Percentiles rank a stretch among this genome's conserved stretches.
These are phyloP conservation scores for Tubosaeta sp. DNA, from an alignment of 768 basidiomycete genomes.

Conservation along the genomic window DNA sequence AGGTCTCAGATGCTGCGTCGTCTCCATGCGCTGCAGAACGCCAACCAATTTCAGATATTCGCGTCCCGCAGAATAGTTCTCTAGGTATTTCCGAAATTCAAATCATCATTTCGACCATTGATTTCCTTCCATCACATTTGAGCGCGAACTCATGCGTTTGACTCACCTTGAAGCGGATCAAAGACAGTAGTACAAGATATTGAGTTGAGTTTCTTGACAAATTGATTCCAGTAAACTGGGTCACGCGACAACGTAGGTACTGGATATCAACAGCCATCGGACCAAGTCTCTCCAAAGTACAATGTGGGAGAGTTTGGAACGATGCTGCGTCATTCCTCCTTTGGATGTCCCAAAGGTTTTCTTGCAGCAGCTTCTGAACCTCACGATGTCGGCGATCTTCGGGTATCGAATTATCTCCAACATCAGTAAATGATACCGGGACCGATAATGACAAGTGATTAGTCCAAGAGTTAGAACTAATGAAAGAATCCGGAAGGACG, in stretches of 20 bases:
- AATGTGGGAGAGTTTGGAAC: slow-evolving; percentile 62
- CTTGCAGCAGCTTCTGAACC: slow-evolving; percentile 46
- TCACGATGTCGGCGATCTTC: slow-evolving; percentile 35
- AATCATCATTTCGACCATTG: too few relatives aligned
- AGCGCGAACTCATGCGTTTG: too few relatives aligned
- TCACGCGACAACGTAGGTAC: background rate
- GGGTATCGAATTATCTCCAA: slow-evolving; percentile 23
- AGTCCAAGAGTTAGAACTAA: slow-evolving; percentile 69
- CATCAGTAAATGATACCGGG: slow-evolving; percentile 40
- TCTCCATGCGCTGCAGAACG: too few relatives aligned
- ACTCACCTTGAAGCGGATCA: too few relatives aligned
- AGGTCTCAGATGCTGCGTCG: too few relatives aligned
- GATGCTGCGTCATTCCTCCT: slow-evolving; percentile 78
- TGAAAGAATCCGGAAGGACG: slow-evolving; percentile 65
- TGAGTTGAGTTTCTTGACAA: slow-evolving; percentile 66
- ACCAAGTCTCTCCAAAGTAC: slow-evolving; percentile 54
- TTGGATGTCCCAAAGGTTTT: slow-evolving; percentile 66
- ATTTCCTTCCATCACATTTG: too few relatives aligned
- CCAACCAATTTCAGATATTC: too few relatives aligned
- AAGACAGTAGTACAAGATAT: slow-evolving; percentile 63
- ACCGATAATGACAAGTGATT: slow-evolving; percentile 39
- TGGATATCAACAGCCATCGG: slow-evolving; percentile 57
- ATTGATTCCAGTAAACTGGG: background rate
- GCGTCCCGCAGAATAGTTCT: too few relatives aligned
- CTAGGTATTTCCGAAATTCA: too few relatives aligned